Evolutionary conservation across 495 filamentous ascomycete genomes (phyloP).

Genomic region (Hyphodiscus hymeniophilus): DNA sequence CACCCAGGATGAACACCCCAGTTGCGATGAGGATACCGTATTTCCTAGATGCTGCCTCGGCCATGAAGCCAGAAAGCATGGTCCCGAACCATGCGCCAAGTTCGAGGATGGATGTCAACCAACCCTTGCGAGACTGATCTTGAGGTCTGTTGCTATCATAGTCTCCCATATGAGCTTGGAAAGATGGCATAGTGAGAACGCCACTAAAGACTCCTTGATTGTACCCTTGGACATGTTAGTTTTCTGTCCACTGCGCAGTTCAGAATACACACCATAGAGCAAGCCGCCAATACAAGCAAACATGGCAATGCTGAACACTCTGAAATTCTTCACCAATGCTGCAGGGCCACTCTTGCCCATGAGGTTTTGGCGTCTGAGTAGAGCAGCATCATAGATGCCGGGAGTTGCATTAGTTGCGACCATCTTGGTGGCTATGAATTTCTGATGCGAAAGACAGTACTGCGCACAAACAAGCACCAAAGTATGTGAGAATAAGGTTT

Average conservation of each 20-base stretch:
- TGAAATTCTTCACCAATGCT: slow-evolving; percentile 59
- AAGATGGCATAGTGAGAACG: slow-evolving; percentile 57
- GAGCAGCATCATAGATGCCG: slow-evolving; percentile 52
- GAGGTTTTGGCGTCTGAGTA: slow-evolving; percentile 54
- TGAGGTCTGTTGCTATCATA: slow-evolving; percentile 40
- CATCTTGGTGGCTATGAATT: slow-evolving; percentile 12
- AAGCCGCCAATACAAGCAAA: slow-evolving; percentile 75
- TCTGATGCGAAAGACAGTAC: not conserved
- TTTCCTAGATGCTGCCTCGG: slow-evolving; percentile 67
- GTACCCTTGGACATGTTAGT: slow-evolving; percentile 37
- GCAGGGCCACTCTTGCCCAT: slow-evolving; percentile 55
- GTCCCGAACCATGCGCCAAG: slow-evolving; percentile 78
- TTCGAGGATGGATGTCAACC: slow-evolving; percentile 73
- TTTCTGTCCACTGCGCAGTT: no score
- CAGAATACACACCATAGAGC: slow-evolving; percentile 16
- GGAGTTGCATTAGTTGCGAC: slow-evolving; percentile 13
- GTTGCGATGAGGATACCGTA: slow-evolving; percentile 65
- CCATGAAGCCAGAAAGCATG: slow-evolving; percentile 65
- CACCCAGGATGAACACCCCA: slow-evolving; percentile 66
- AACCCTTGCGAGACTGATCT: slow-evolving; percentile 61
- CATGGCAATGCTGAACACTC: slow-evolving; percentile 62
- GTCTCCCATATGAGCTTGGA: slow-evolving; percentile 50
- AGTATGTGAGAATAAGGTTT: not conserved
- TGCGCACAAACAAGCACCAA: not conserved
- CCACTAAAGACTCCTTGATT: slow-evolving; percentile 79